Evolutionary conservation across 1,284 basidiomycete species (phyloP).

Genomic region (Irpex lacteus): DNA sequence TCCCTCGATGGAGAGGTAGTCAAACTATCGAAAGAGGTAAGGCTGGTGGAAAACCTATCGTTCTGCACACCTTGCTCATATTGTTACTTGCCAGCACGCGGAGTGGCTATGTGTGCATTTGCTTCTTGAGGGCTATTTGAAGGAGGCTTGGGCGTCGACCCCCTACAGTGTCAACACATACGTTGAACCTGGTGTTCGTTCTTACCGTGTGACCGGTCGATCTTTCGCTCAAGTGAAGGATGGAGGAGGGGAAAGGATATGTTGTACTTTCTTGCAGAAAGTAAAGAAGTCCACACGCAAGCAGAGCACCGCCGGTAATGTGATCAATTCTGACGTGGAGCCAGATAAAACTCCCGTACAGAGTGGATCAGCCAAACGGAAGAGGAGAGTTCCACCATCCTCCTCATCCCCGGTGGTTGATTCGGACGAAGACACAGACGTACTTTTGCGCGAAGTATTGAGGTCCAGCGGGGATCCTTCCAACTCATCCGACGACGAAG

Average conservation of each 20-base stretch:
- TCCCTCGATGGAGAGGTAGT: conserved; percentile 64
- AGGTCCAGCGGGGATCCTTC: neutral
- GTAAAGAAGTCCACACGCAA: conserved; percentile 3
- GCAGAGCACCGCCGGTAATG: neutral
- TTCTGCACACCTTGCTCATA: neutral
- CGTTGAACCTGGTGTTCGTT: conserved; percentile 48
- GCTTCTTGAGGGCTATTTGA: conserved; percentile 49
- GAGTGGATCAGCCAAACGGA: neutral
- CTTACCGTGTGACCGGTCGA: conserved; percentile 54
- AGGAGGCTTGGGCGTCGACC: conserved; percentile 54
- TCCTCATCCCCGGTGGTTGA: neutral
- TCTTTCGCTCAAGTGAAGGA: conserved; percentile 43
- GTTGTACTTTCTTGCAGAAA: conserved; percentile 34
- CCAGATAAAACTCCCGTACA: neutral
- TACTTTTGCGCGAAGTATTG: neutral
- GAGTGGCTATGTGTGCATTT: conserved; percentile 74
- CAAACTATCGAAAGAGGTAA: conserved; percentile 61
- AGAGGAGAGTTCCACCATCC: neutral
- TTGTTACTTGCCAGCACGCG: conserved; percentile 52
- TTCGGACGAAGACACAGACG: neutral
- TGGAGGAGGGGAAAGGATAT: conserved; percentile 34
- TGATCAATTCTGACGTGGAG: neutral
- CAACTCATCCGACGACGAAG: neutral
- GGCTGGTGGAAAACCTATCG: conserved; percentile 24
- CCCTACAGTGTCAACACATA: conserved; percentile 64